A percentile compares a stretch with the other conserved stretches of the same genome.
Conservation (phyloP, 2,329 filamentous ascomycete genomes). For the Paracoccidioides brasiliensis region DNA sequence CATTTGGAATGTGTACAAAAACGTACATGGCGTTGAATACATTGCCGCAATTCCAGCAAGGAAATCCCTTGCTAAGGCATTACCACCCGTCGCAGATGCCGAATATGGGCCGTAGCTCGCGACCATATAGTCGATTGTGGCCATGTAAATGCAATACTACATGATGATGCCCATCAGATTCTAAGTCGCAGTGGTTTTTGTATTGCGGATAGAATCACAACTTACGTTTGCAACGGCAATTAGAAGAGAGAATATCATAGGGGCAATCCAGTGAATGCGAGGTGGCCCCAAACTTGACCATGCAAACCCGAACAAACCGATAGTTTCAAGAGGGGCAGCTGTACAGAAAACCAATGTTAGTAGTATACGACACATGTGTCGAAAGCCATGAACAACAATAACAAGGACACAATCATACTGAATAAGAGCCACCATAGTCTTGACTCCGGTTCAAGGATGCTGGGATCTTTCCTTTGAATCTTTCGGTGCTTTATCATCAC, state of each 20-base stretch:
- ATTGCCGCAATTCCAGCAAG: slow-evolving; percentile 49
- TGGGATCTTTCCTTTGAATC: slow-evolving; percentile 28
- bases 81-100: slow-evolving; percentile 52
- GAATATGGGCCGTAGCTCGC: slow-evolving; percentile 51
- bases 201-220: slow-evolving; percentile 13
- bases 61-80: slow-evolving; percentile 51
- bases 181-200: not conserved
- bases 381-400: not conserved
- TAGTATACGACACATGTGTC: not conserved
- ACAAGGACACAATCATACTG: slow-evolving; percentile 18
- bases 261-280: slow-evolving; percentile 45
- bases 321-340: slow-evolving; percentile 43
- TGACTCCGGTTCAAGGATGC: slow-evolving; percentile 47
- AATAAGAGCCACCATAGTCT: slow-evolving; percentile 48
- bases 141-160: slow-evolving; percentile 43
- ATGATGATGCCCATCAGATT: not conserved
- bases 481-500: slow-evolving; percentile 34
- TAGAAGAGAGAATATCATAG: slow-evolving; percentile 45
- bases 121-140: slow-evolving; percentile 56
- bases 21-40: slow-evolving; percentile 40
- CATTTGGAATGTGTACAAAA: not conserved
- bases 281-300: slow-evolving; percentile 45
- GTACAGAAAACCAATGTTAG: slow-evolving; percentile 1
- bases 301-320: slow-evolving; percentile 49
- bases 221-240: slow-evolving; percentile 50